Evolutionary conservation across 2,329 filamentous ascomycete species (phyloP), one percentile per base, ranked within the genome.

Genomic region (Sphaceloma murrayae): DNA sequence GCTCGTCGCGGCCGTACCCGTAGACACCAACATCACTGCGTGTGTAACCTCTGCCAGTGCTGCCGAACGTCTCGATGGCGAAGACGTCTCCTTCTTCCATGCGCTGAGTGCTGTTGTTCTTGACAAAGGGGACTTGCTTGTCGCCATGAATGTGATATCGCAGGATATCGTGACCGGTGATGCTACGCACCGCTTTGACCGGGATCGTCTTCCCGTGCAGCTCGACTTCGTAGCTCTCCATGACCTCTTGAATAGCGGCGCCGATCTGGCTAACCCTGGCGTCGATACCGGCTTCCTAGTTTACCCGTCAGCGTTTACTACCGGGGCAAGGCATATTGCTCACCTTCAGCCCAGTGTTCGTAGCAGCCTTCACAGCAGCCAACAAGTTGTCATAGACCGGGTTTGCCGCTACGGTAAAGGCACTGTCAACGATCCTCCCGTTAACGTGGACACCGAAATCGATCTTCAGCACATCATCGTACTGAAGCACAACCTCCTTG

Each of bases 71-170:
- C 69, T 95, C 88, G 55, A 95, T 94, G 52, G 88, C 88, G 62
- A 93, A 96, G 13, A 87, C 80, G 59, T 96, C 88, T 31, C 87
- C 87, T 66, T 95, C 89, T 67, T 95, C 88, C 89, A 96, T 96
- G n/a, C n/a, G n/a, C 73, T 94, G 94, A 43, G 86, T 93, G 61
- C 81, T 78, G 58, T 94, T 85, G 50, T 77, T 81, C 70, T 94
- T 94, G 51, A 95, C 86, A 56, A 95, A 94, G 0, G 88, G 89
- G 42, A 95, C 85, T 53, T 84, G 87, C 73, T 95, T 95, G 56
- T 78, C 83, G 47, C 88, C 87, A 66, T 95, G 88, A 55, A 95
- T 95, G 61, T 78, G 80, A 69, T 88, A 91, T 49, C 79, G 87
- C 46, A 85, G 73, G 58, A 95, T 95, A 53, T 84, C 89, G 68